These are phyloP conservation scores for Ambrosiella beaveri DNA, from an alignment of 2,329 filamentous ascomycete species.

Conservation along the genomic window DNA sequence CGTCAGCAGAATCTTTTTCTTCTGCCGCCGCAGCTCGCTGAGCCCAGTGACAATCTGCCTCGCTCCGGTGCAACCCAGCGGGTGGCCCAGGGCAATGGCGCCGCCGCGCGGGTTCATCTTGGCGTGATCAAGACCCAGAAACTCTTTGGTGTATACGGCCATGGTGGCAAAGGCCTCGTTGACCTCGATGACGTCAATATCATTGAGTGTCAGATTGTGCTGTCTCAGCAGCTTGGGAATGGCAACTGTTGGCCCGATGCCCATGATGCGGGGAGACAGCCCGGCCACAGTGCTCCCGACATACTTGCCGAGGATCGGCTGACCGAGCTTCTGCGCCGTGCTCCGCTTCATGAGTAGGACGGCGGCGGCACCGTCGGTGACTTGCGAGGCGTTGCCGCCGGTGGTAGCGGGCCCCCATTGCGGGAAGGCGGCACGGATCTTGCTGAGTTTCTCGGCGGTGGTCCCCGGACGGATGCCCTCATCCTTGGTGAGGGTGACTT, in stretches of 20 bases:
- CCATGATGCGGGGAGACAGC: slow-evolving; percentile 88
- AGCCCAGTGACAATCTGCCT: slow-evolving; percentile 79
- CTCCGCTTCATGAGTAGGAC: slow-evolving; percentile 88
- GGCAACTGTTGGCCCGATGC: slow-evolving; percentile 62
- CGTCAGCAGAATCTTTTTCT: slow-evolving; percentile 81
- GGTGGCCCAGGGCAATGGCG: slow-evolving; percentile 69
- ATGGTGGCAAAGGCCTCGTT: slow-evolving; percentile 98
- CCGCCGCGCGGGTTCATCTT: slow-evolving; percentile 74
- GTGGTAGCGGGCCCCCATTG: slow-evolving; percentile 76
- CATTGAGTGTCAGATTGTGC: slow-evolving; percentile 59
- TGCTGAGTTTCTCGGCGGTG: slow-evolving; percentile 62
- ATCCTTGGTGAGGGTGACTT: slow-evolving; percentile 65
- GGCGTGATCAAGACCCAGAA: slow-evolving; percentile 48
- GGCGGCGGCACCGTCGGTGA: slow-evolving; percentile 84
- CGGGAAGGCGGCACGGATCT: slow-evolving; percentile 81
- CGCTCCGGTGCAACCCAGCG: slow-evolving; percentile 60
- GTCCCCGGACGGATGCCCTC: slow-evolving; percentile 86
- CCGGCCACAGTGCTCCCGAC: slow-evolving; percentile 82
- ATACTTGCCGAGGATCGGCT: slow-evolving; percentile 89
- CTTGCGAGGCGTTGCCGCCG: slow-evolving; percentile 84
- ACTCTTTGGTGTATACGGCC: slow-evolving; percentile 81
- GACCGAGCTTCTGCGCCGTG: slow-evolving; percentile 67
- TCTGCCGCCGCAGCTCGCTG: slow-evolving; percentile 64
- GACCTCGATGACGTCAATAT: slow-evolving; percentile 80
- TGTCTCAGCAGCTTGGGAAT: slow-evolving; percentile 72